A percentile compares a stretch with the other conserved stretches of the same genome.
phyloP scores from a whole-genome alignment of 805 yeast species.

The Saccharomycopsis fibuligera region DNA sequence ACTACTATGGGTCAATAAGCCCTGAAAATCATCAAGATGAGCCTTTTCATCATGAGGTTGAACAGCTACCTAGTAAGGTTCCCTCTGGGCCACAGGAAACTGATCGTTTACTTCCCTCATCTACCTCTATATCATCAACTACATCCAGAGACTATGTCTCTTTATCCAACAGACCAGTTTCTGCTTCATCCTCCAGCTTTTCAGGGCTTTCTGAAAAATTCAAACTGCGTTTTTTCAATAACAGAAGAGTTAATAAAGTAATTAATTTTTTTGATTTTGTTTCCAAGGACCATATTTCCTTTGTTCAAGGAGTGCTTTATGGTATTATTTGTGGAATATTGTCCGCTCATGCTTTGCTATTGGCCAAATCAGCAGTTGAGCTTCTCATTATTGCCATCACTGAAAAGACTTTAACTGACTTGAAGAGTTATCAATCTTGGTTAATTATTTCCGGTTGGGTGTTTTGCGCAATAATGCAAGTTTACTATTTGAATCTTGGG shows the following conservation, averaged over 20 bases:
- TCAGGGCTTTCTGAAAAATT: slow-evolving; percentile 33
- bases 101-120: slow-evolving; percentile 2
- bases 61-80: too few species aligned
- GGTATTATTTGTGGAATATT: slow-evolving; percentile 70
- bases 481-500: slow-evolving; percentile 69
- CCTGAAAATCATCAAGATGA: neutral
- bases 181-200: slow-evolving; percentile 33
- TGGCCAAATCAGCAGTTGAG: slow-evolving; percentile 82
- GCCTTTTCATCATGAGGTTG: neutral
- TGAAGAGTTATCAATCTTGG: slow-evolving; percentile 40
- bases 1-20: neutral
- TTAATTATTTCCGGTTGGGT: slow-evolving; percentile 48
- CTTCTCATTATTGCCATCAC: slow-evolving; percentile 43
- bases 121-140: slow-evolving; percentile 16
- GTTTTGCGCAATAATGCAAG: slow-evolving; percentile 60
- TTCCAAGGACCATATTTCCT: slow-evolving; percentile 22
- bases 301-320: slow-evolving; percentile 51
- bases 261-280: neutral
- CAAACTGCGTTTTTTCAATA: neutral
- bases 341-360: slow-evolving; percentile 77
- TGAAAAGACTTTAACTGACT: slow-evolving; percentile 31
- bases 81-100: slow-evolving; percentile 1
- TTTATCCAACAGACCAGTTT: slow-evolving; percentile 25
- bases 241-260: slow-evolving; percentile 1
- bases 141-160: slow-evolving; percentile 28